Percentiles rank a stretch among this genome's conserved stretches.
phyloP scores from a whole-genome alignment of 1,284 basidiomycete genomes.

The Schizopora paradoxa region DNA sequence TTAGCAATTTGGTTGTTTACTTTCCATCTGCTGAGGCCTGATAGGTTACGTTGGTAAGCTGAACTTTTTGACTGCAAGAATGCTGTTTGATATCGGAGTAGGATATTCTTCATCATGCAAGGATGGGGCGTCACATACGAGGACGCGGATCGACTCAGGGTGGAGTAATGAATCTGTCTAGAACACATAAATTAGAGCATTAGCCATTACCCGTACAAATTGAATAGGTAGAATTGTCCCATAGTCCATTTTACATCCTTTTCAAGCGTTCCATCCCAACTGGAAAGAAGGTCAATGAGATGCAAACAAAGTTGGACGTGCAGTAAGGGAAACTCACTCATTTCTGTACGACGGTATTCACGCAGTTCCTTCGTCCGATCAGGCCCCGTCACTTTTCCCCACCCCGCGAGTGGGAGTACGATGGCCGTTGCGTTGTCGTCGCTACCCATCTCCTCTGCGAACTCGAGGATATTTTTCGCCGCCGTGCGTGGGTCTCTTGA shows the following conservation, averaged over 20 bases:
- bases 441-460: constrained; percentile 86
- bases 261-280: constrained; percentile 67
- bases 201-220: not conserved
- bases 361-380: constrained; percentile 80
- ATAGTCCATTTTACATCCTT: constrained; percentile 49
- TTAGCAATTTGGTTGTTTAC: constrained; percentile 44
- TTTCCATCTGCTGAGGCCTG: constrained; percentile 43
- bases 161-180: constrained; percentile 7
- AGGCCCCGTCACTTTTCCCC: constrained; percentile 76
- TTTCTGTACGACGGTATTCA: constrained; percentile 73
- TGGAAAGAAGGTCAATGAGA: constrained; percentile 24
- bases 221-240: not conserved
- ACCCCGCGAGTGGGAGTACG: constrained; percentile 90
- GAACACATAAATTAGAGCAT: not conserved
- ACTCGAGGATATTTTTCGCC: constrained; percentile 78
- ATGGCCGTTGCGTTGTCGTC: constrained; percentile 92
- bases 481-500: constrained; percentile 73
- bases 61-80: not conserved
- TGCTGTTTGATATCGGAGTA: constrained; percentile 16
- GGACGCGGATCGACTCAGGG: constrained; percentile 1
- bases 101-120: constrained; percentile 45
- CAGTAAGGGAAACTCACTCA: constrained; percentile 37
- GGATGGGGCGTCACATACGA: constrained; percentile 38
- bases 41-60: constrained; percentile 40
- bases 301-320: constrained; percentile 2